Conservation (phyloP, 2,329 filamentous ascomycete genomes). For the Aureobasidium sp. region DNA sequence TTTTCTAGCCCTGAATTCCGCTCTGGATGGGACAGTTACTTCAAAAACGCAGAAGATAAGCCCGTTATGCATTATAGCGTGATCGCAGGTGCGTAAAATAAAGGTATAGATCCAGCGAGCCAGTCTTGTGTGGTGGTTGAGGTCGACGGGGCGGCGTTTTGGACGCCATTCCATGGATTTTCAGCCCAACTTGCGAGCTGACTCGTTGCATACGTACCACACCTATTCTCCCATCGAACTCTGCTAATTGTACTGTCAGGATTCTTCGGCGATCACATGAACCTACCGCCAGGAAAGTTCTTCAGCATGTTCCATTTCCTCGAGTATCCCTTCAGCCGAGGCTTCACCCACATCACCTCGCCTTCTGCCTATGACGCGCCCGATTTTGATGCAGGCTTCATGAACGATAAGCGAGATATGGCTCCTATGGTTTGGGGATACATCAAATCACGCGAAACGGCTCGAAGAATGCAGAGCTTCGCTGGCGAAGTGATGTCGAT, state of each 20-base stretch:
- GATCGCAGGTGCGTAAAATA: constrained; percentile 19
- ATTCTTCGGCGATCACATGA: constrained; percentile 35
- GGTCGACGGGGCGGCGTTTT: neutral
- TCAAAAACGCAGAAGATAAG: constrained; percentile 70
- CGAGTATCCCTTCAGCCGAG: constrained; percentile 68
- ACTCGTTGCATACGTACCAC: neutral
- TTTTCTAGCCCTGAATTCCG: constrained; percentile 52
- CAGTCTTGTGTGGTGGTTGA: neutral
- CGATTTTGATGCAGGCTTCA: constrained; percentile 53
- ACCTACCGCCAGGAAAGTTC: constrained; percentile 67
- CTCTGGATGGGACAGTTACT: constrained; percentile 71
- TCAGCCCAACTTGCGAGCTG: neutral
- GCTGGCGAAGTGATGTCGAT: constrained; percentile 60
- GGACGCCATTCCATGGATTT: neutral
- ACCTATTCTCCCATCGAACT: neutral
- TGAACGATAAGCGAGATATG: constrained; percentile 81
- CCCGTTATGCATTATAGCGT: constrained; percentile 73
- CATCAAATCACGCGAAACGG: constrained; percentile 74
- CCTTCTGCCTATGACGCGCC: constrained; percentile 55
- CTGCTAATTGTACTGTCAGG: neutral
- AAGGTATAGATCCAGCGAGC: neutral
- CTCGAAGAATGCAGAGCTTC: constrained; percentile 64
- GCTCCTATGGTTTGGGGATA: constrained; percentile 57
- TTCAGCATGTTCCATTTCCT: constrained; percentile 80
- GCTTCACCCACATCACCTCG: constrained; percentile 60